Evolutionary conservation across 2,329 filamentous ascomycete species (phyloP).

Genomic region (Ampelomyces quisqualis): DNA sequence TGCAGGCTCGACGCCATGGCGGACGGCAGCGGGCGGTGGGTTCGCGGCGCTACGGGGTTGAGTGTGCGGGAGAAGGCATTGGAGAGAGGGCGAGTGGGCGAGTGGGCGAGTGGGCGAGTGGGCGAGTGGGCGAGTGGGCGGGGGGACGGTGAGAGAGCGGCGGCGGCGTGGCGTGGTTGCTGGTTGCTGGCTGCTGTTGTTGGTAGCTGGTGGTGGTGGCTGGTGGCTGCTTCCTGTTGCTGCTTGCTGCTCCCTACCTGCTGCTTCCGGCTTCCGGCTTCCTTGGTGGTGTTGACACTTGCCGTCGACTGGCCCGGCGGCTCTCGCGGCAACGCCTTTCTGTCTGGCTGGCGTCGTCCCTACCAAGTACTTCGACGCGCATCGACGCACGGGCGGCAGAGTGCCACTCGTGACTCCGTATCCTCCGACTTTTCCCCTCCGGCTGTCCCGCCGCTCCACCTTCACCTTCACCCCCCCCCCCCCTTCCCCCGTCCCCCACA

Average conservation of each 20-base stretch:
- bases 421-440: constrained; percentile 25
- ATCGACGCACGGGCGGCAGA: constrained; percentile 13
- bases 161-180: too few species aligned
- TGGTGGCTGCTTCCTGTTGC: too few species aligned
- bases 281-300: too few species aligned
- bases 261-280: constrained; percentile 8
- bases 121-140: background rate
- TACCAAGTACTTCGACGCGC: constrained; percentile 29
- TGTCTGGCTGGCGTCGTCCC: constrained; percentile 7
- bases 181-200: too few species aligned
- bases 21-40: constrained; percentile 11
- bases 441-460: constrained; percentile 14
- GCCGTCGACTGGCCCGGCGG: constrained; percentile 25
- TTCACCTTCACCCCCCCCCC: constrained; percentile 3
- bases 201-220: too few species aligned
- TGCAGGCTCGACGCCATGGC: constrained; percentile 45
- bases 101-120: background rate
- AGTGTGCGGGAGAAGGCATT: constrained; percentile 6
- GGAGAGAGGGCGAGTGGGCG: too few species aligned
- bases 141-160: constrained; percentile 15
- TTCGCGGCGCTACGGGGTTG: constrained; percentile 17
- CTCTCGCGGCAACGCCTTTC: constrained; percentile 26
- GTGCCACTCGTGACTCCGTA: constrained; percentile 8
- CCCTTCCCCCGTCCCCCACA: constrained; percentile 5
- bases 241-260: too few species aligned